Evolutionary conservation across 148 eudicot genomes (phyloP).

Genomic region (Nyssa sinensis): DNA sequence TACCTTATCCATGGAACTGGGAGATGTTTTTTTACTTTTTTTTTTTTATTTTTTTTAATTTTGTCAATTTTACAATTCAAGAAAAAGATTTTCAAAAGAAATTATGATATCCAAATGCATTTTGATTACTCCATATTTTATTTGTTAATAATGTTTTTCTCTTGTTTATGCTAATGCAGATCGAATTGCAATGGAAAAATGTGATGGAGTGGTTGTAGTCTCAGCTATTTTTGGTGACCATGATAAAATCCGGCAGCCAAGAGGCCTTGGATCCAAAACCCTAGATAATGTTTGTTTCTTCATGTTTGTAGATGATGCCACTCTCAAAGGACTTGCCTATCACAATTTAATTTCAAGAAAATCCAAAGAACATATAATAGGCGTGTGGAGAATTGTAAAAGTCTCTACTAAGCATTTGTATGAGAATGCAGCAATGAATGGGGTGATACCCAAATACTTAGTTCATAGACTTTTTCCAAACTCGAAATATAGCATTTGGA

Average conservation of each 20-base stretch:
- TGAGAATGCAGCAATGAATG: constrained; percentile 82
- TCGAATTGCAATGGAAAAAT: constrained; percentile 52
- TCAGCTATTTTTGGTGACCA: constrained; percentile 90
- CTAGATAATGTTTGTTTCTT: constrained; percentile 70
- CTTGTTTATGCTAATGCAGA: constrained; percentile 36
- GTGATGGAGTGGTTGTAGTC: constrained; percentile 71
- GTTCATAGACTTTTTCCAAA: constrained; percentile 89
- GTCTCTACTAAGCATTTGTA: constrained; percentile 45
- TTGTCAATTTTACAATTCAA: too few relatives aligned
- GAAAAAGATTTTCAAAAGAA: too few relatives aligned
- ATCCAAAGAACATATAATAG: constrained; percentile 41
- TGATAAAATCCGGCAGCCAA: constrained; percentile 93
- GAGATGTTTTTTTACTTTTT: too few relatives aligned
- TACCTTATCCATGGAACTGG: too few relatives aligned
- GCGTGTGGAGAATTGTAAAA: constrained; percentile 77
- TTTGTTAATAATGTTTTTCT: not conserved
- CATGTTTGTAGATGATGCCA: constrained; percentile 80
- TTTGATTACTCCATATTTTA: not conserved
- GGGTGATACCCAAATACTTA: constrained; percentile 78
- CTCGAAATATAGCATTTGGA: constrained; percentile 75
- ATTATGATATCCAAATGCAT: too few relatives aligned
- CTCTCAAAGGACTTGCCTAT: constrained; percentile 45
- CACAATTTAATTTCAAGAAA: constrained; percentile 54
- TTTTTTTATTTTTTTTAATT: too few relatives aligned
- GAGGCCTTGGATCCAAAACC: constrained; percentile 71